phyloP scores from a whole-genome alignment of 495 filamentous ascomycete genomes.

The Neurospora intermedia region DNA sequence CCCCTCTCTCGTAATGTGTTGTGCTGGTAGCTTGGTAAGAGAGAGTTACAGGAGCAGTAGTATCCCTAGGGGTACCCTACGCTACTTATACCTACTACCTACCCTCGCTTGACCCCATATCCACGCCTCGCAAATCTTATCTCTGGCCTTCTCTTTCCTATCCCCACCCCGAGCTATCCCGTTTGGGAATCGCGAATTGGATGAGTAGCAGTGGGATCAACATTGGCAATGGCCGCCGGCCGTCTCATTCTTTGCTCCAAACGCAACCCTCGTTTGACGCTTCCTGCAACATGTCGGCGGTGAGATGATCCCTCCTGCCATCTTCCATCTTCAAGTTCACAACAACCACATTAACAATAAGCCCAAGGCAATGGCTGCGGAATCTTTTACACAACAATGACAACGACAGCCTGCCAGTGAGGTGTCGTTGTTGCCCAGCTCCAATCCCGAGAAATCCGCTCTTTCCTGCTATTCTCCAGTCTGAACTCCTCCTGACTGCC shows the following conservation, averaged over 20 bases:
- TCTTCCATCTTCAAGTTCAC: neutral
- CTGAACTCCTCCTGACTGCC: neutral
- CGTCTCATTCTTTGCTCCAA: neutral
- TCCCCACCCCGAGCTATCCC: neutral
- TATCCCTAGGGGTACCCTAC: neutral
- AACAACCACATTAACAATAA: neutral
- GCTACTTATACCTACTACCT: neutral
- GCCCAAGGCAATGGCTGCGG: neutral
- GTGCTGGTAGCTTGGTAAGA: neutral
- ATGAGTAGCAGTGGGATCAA: neutral
- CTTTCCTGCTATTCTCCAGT: neutral
- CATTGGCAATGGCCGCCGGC: neutral
- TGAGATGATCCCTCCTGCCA: neutral
- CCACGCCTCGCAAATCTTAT: neutral
- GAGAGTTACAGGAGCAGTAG: neutral
- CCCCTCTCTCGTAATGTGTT: neutral
- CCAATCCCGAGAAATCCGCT: neutral
- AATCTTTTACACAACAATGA: neutral
- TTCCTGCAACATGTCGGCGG: neutral
- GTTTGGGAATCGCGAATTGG: neutral
- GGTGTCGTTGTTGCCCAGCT: neutral
- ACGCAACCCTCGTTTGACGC: neutral
- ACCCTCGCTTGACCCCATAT: neutral
- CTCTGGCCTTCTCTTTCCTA: neutral
- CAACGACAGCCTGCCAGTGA: neutral